These are phyloP conservation scores for Ophiosphaerella korrae DNA, from an alignment of 2,329 filamentous ascomycete species.

Conservation along the genomic window DNA sequence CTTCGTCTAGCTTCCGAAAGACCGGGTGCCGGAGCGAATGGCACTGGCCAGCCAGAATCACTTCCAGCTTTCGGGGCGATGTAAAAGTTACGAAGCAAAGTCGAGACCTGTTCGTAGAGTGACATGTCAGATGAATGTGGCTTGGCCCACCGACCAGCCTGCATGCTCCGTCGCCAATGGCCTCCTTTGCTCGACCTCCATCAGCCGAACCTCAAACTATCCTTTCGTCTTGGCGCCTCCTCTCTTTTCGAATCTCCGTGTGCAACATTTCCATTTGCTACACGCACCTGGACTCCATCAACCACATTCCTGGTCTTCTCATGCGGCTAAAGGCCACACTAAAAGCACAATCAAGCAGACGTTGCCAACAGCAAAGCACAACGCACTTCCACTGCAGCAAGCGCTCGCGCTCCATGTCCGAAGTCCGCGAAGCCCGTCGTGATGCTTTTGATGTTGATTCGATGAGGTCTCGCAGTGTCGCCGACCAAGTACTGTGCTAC, in stretches of 20 bases:
- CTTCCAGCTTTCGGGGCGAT: too few relatives aligned
- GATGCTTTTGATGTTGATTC: neutral
- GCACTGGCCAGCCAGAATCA: too few relatives aligned
- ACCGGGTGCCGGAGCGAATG: too few relatives aligned
- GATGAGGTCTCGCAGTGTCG: neutral
- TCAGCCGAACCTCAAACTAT: slow-evolving; percentile 20
- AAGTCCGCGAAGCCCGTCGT: neutral
- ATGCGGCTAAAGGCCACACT: slow-evolving; percentile 11
- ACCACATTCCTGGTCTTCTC: slow-evolving; percentile 6
- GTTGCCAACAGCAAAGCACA: slow-evolving; percentile 10
- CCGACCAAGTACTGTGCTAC: slow-evolving; percentile 4
- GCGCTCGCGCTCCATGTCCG: slow-evolving; percentile 11
- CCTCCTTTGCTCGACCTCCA: slow-evolving; percentile 1
- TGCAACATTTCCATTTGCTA: slow-evolving; percentile 14
- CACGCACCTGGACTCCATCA: neutral
- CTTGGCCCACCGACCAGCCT: neutral
- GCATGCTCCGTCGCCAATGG: slow-evolving; percentile 9
- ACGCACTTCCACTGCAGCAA: slow-evolving; percentile 9
- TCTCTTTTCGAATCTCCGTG: slow-evolving; percentile 2
- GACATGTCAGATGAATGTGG: neutral
- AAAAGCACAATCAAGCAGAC: slow-evolving; percentile 15
- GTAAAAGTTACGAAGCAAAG: too few relatives aligned
- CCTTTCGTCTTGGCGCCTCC: slow-evolving; percentile 15
- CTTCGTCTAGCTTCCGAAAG: neutral
- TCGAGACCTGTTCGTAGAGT: too few relatives aligned